These are phyloP conservation scores for Venturia carpophila DNA, from an alignment of 2,329 filamentous ascomycete genomes.

Conservation along the genomic window DNA sequence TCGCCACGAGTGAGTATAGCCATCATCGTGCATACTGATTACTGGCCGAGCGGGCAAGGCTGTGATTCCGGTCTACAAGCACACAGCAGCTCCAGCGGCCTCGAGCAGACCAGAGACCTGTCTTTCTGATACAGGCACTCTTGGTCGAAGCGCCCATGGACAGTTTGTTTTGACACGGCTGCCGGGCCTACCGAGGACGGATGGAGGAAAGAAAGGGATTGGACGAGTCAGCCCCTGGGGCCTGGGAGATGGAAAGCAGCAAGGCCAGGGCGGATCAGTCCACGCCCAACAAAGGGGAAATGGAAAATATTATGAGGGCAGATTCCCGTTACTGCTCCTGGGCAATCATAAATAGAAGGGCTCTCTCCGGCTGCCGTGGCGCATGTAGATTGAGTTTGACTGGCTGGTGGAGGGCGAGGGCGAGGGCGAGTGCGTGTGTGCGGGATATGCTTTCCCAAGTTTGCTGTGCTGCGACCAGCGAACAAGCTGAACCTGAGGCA, in stretches of 20 bases:
- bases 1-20: constrained; percentile 10
- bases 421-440: neutral
- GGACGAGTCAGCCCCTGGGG: constrained; percentile 10
- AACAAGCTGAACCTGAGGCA: too few species aligned
- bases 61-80: neutral
- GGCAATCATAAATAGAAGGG: constrained; percentile 2
- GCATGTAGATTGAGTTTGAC: neutral
- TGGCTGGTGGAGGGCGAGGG: too few species aligned
- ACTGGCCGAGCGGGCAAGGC: neutral
- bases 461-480: neutral
- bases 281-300: neutral
- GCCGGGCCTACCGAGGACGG: neutral
- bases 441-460: too few species aligned
- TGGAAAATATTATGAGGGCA: neutral
- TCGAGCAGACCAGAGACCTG: neutral
- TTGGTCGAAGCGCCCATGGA: neutral
- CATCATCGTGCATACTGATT: constrained; percentile 15
- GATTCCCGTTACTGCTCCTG: neutral
- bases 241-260: neutral
- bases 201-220: neutral
- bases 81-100: neutral
- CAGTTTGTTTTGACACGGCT: neutral
- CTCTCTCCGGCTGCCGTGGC: neutral
- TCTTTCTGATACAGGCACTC: constrained; percentile 7
- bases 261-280: neutral